Conservation (phyloP, 176 grass and related monocot genomes). For the Dactylis glomerata region DNA sequence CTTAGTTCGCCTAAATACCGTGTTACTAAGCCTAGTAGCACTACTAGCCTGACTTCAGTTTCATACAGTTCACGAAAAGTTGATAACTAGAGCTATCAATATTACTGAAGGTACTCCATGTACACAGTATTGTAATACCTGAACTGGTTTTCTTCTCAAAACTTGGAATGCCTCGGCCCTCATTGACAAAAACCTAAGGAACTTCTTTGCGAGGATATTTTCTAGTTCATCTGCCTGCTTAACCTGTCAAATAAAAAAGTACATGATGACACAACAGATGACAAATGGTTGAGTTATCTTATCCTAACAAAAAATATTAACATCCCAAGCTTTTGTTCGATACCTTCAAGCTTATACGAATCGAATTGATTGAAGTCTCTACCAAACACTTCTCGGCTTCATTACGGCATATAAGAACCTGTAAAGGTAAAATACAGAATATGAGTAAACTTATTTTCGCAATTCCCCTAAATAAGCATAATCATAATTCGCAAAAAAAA, state of each 20-base stretch:
- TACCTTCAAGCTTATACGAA: conserved; percentile 97
- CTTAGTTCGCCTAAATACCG: neutral
- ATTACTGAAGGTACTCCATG: neutral
- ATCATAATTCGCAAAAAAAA: too few species aligned
- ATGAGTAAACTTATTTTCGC: neutral
- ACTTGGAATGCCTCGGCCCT: conserved; percentile 97
- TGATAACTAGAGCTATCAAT: neutral
- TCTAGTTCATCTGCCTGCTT: conserved; percentile 98
- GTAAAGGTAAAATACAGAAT: neutral
- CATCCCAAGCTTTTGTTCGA: neutral
- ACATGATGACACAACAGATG: neutral
- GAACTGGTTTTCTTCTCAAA: conserved; percentile 91
- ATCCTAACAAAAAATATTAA: neutral
- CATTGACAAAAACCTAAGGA: conserved; percentile 96
- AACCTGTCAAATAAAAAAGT: conserved; percentile 48
- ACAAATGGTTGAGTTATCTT: neutral
- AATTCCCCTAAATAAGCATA: too few species aligned
- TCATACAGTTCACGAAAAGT: neutral
- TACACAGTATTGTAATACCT: conserved; percentile 49
- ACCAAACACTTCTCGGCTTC: conserved; percentile 97
- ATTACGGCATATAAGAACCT: conserved; percentile 93
- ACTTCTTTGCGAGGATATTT: conserved; percentile 97
- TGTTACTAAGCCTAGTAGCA: neutral
- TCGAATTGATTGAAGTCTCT: conserved; percentile 95
- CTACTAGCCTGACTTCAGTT: neutral